Evolutionary conservation across 176 grass and related monocot species (phyloP).

Genomic region (Rhynchospora pubera): DNA sequence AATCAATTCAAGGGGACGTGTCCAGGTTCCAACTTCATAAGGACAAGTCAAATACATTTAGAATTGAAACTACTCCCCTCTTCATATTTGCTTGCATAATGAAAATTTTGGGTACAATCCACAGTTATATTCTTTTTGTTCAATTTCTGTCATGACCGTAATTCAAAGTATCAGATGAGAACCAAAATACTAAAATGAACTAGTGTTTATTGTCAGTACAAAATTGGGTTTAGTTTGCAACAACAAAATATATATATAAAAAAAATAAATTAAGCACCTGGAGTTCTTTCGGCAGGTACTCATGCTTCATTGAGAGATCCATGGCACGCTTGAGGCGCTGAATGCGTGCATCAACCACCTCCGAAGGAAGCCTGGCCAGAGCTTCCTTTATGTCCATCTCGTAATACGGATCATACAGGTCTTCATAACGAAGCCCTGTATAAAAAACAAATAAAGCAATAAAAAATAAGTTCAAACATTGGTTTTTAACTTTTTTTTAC

Average conservation of each 20-base stretch:
- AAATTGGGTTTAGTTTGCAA: not conserved
- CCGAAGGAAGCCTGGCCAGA: conserved; percentile 57
- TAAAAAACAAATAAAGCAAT: not conserved
- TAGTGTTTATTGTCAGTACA: not conserved
- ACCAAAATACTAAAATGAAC: not conserved
- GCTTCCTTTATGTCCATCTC: conserved; percentile 98
- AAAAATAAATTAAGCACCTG: conserved; percentile 43
- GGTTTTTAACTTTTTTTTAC: not conserved
- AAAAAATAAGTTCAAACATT: not conserved
- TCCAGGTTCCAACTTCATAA: not conserved
- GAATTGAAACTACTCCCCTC: not conserved
- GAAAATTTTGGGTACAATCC: not conserved
- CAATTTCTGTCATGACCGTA: not conserved
- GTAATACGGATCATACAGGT: conserved; percentile 71
- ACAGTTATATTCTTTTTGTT: not conserved
- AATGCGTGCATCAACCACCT: conserved; percentile 84
- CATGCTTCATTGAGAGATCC: conserved; percentile 98
- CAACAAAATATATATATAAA: not conserved
- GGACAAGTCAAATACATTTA: not conserved
- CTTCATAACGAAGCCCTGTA: conserved; percentile 78
- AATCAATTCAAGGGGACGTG: not conserved
- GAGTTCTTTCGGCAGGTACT: conserved; percentile 75
- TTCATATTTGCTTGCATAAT: not conserved
- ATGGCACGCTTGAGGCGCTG: conserved; percentile 93
- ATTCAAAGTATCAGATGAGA: not conserved